Evolutionary conservation across 1,139 yeast species (phyloP), one percentile per base, ranked within the genome.

Genomic region (Tardiomyces digboiensis): DNA sequence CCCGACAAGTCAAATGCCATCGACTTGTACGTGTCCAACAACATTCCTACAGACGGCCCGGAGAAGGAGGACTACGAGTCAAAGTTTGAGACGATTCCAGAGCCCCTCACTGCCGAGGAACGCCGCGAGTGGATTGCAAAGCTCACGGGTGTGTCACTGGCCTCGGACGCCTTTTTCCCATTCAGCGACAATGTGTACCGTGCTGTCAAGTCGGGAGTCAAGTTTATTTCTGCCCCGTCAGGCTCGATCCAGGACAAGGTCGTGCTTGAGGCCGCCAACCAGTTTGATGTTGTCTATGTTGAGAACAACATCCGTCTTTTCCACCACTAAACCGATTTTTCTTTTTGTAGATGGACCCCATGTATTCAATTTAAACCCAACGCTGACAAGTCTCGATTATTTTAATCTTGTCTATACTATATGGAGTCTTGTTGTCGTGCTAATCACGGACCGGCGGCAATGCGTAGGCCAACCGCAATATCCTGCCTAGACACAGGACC

Each of bases 141-240:
- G 71, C 75, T 87, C 64, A 76, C 71, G 49, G 80, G 85, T 57
- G 98, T 93, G 49, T 89, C 97, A 8, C 75, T 88, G 57, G 83
- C 97, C 16, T 87, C 97, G 2, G 98, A 91, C 66, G 98, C 98
- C 37, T 91, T 91, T 78, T 91, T 91, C 94, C 98, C 98, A 70
- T 91, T 91, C 91, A 94, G 97, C 53, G 98, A 91, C 69, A 91
- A 93, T 62, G 96, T 93, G 56, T 88, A 89, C 78, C 80, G 98
- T 67, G 97, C 97, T 50, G 96, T 82, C 45, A 81, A 86, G 72
- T 83, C 95, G 21, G 98, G 98, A 65, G 98, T 88, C 58, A 87
- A 85, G 69, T 91, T 72, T 71, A 76, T 91, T 61, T 94, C 96
- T 58, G 98, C 98, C 44, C 96, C 98, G 50, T 78, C 94, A 44